Evolutionary conservation across 352 stramenopile species (phyloP).

Genomic region (Globisporangium barbulae): DNA sequence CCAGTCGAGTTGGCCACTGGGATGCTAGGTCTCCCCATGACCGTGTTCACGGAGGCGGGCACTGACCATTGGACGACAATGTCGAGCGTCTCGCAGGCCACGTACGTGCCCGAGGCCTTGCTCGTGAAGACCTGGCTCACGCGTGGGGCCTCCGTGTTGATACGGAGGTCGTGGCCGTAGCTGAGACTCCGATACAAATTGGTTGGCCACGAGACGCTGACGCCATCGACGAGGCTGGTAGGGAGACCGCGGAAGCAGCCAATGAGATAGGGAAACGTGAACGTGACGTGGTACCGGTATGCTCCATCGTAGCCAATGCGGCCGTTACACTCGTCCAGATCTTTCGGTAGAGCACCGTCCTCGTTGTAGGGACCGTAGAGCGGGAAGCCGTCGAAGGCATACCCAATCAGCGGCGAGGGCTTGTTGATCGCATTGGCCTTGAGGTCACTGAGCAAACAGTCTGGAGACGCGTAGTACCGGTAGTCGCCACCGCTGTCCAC

Average conservation of each 20-base stretch:
- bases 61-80: slow-evolving; percentile 59
- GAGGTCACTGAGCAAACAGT: slow-evolving; percentile 58
- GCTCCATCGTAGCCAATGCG: slow-evolving; percentile 54
- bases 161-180: slow-evolving; percentile 41
- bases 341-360: slow-evolving; percentile 35
- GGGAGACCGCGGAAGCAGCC: slow-evolving; percentile 53
- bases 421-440: slow-evolving; percentile 19
- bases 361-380: slow-evolving; percentile 61
- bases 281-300: slow-evolving; percentile 69
- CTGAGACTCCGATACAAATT: slow-evolving; percentile 55
- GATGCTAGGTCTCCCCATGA: slow-evolving; percentile 31
- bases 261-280: slow-evolving; percentile 49
- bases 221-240: neutral
- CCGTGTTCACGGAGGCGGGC: slow-evolving; percentile 34
- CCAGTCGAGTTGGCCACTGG: slow-evolving; percentile 34
- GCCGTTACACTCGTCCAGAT: slow-evolving; percentile 71
- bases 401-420: slow-evolving; percentile 62
- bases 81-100: slow-evolving; percentile 59
- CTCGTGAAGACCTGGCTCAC: slow-evolving; percentile 55
- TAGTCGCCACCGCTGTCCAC: slow-evolving; percentile 66
- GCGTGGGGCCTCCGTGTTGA: slow-evolving; percentile 44
- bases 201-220: neutral
- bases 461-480: slow-evolving; percentile 63
- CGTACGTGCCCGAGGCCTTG: slow-evolving; percentile 51
- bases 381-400: slow-evolving; percentile 73